Evolutionary conservation across 1,284 basidiomycete species (phyloP).

Genomic region (Fomitopsis betulina): DNA sequence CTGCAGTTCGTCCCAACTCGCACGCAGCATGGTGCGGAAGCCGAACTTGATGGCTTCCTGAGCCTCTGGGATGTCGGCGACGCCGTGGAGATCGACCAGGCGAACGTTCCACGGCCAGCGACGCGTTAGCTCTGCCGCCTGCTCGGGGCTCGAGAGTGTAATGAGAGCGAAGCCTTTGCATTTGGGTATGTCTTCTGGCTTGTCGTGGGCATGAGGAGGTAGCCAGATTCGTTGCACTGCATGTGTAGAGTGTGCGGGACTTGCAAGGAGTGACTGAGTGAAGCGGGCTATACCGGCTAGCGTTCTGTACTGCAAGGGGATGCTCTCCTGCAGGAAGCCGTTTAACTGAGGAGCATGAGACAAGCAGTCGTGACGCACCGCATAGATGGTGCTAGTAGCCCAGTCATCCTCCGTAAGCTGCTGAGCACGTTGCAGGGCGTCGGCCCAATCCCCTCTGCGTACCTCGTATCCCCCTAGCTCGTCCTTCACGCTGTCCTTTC

Average conservation of each 20-base stretch:
- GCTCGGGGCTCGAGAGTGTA: constrained; percentile 37
- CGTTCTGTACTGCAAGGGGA: constrained; percentile 51
- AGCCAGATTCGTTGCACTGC: constrained; percentile 50
- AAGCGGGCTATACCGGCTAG: constrained; percentile 45
- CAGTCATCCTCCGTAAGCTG: constrained; percentile 44
- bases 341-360: background rate
- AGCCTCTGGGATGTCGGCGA: constrained; percentile 2
- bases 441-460: constrained; percentile 43
- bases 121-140: constrained; percentile 38
- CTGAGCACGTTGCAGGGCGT: constrained; percentile 22
- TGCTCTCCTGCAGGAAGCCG: constrained; percentile 50
- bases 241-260: constrained; percentile 1
- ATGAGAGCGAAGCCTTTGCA: constrained; percentile 74
- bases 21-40: constrained; percentile 52
- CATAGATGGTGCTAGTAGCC: constrained; percentile 59
- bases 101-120: constrained; percentile 58
- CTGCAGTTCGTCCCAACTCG: constrained; percentile 55
- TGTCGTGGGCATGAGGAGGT: constrained; percentile 58
- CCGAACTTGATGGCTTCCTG: constrained; percentile 52
- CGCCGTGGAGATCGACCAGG: constrained; percentile 1
- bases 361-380: constrained; percentile 40
- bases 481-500: constrained; percentile 22
- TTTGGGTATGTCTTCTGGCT: constrained; percentile 42
- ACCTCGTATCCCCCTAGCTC: constrained; percentile 52
- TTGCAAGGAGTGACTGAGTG: constrained; percentile 34